Evolutionary conservation across 2,329 filamentous ascomycete species (phyloP).

Genomic region (Colletotrichum sidae): DNA sequence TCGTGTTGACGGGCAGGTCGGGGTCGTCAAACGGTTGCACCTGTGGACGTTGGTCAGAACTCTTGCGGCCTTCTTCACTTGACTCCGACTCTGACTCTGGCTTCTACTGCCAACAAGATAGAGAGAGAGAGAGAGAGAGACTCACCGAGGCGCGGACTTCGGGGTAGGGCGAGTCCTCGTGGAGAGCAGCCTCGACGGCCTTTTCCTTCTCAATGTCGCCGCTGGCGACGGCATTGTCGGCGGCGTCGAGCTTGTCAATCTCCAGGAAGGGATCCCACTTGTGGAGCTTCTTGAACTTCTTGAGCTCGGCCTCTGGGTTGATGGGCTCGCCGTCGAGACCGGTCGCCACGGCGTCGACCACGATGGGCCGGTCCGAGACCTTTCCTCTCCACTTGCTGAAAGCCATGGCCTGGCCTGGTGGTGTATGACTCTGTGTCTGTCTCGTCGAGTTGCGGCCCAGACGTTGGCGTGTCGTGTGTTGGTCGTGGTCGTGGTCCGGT

Average conservation of each 20-base stretch:
- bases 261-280: slow-evolving; percentile 69
- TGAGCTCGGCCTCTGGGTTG: slow-evolving; percentile 51
- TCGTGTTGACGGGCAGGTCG: slow-evolving; percentile 66
- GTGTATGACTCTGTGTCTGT: too few relatives aligned
- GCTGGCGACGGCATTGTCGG: slow-evolving; percentile 59
- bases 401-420: slow-evolving; percentile 21
- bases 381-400: slow-evolving; percentile 58
- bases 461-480: neutral
- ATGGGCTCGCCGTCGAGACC: slow-evolving; percentile 51
- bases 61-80: accelerated
- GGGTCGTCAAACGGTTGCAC: slow-evolving; percentile 52
- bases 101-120: neutral
- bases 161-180: slow-evolving; percentile 69
- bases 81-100: accelerated
- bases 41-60: slow-evolving; percentile 30
- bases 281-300: slow-evolving; percentile 61
- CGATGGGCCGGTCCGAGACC: slow-evolving; percentile 54
- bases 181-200: slow-evolving; percentile 57
- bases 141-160: slow-evolving; percentile 54
- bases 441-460: too few relatives aligned
- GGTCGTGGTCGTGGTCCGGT: neutral
- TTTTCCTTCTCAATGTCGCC: slow-evolving; percentile 58
- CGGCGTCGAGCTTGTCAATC: slow-evolving; percentile 62
- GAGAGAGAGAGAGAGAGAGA: neutral
- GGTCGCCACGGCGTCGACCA: slow-evolving; percentile 52